Percentiles rank a stretch among this genome's conserved stretches.
These are phyloP conservation scores for Tetracentron sinense DNA, from an alignment of 164 flowering plant species.

Conservation along the genomic window DNA sequence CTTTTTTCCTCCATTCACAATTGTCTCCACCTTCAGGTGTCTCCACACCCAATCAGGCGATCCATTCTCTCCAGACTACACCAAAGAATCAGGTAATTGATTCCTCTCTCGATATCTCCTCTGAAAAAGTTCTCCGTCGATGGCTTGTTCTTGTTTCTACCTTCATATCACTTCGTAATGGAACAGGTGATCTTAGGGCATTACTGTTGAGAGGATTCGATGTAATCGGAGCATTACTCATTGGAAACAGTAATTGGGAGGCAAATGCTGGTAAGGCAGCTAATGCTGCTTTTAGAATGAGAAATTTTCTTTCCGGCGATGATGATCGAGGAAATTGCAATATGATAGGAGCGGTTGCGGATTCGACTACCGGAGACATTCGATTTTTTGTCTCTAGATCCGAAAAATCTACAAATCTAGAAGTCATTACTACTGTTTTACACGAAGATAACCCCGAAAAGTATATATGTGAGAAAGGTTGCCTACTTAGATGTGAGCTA, in stretches of 20 bases:
- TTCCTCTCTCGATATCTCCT: not conserved
- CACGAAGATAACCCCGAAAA: conserved; percentile 59
- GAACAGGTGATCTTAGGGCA: conserved; percentile 60
- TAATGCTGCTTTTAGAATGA: conserved; percentile 39
- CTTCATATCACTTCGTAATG: not conserved
- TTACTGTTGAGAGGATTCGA: conserved; percentile 60
- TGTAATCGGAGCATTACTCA: conserved; percentile 60
- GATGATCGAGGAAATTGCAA: conserved; percentile 17
- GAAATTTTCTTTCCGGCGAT: conserved; percentile 27
- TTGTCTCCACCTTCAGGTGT: conserved; percentile 72
- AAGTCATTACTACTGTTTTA: conserved; percentile 34
- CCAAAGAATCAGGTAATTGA: conserved; percentile 71
- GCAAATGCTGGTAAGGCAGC: conserved; percentile 42
- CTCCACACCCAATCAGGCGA: conserved; percentile 40
- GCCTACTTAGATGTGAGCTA: conserved; percentile 64
- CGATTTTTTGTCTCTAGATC: conserved; percentile 41
- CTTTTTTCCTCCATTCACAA: conserved; percentile 54
- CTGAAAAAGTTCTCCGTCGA: not conserved
- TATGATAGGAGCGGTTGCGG: conserved; percentile 63
- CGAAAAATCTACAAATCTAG: conserved; percentile 26
- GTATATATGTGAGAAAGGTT: conserved; percentile 74
- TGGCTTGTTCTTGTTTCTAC: not conserved
- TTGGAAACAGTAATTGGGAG: conserved; percentile 28
- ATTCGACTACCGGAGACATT: conserved; percentile 28
- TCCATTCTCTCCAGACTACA: conserved; percentile 47